Conservation (phyloP, 306 rosid genomes). For the Vicia faba region DNA sequence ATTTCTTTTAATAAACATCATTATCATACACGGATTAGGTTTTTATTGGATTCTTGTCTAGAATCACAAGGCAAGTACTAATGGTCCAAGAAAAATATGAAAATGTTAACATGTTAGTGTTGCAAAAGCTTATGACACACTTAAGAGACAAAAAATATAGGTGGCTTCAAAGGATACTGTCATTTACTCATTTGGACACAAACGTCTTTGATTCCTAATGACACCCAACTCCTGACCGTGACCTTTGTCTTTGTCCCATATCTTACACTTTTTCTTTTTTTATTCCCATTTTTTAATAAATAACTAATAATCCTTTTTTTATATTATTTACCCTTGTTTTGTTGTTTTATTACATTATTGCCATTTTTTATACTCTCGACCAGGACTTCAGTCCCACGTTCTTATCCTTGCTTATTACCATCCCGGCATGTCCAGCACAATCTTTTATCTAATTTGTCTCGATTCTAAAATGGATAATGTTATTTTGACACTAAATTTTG, state of each 20-base stretch:
- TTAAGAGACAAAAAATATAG: conserved; percentile 20
- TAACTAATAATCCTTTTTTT: neutral
- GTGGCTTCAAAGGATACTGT: conserved; percentile 29
- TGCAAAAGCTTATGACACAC: neutral
- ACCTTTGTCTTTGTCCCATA: conserved; percentile 43
- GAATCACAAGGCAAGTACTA: neutral
- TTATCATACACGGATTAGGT: conserved; percentile 9
- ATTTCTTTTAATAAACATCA: neutral
- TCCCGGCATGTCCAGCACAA: neutral
- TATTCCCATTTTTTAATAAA: neutral
- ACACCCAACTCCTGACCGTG: conserved; percentile 36
- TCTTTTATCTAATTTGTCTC: neutral
- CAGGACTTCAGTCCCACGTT: neutral
- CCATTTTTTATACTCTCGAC: neutral
- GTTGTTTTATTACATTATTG: neutral
- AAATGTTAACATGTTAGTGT: neutral
- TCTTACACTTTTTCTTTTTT: conserved; percentile 1
- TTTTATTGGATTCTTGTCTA: conserved; percentile 30
- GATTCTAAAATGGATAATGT: too few species aligned
- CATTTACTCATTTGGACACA: conserved; percentile 35
- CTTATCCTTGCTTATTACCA: neutral
- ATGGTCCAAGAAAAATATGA: neutral
- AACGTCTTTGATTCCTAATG: conserved; percentile 41
- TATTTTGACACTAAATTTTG: too few species aligned
- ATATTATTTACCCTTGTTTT: neutral